Evolutionary conservation across 148 eudicot species (phyloP), one percentile per base, ranked within the genome.

Genomic region (Salicornia ramosissima): DNA sequence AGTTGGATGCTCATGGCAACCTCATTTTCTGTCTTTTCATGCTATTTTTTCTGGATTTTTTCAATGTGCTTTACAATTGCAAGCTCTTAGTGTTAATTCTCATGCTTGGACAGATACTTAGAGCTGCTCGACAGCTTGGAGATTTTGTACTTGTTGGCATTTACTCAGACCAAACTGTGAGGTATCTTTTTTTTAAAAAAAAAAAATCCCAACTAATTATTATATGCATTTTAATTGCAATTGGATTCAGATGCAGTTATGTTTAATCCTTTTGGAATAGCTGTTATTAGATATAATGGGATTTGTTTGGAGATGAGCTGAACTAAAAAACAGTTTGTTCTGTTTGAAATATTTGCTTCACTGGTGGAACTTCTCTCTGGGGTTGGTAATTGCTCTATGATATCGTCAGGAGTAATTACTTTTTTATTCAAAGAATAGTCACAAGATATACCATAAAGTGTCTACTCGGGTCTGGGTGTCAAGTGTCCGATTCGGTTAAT

Each of bases 141-240:
- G 98, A 93, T 79, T 90, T 93, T 81, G 88, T 93, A 58, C 90
- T 90, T 63, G 98, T 93, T 78, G 98, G 98, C 39, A 77, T 93
- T 55, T 88, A 93, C 74, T 28, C 82, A 15, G 98, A 93, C 75
- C 92, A 83, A 75, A 85, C 87, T 68, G 86, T 90, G 54, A 81
- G 98, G 98, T 93, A 84, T 63, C 43, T 55, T 55, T 21, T 69
- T 59, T 83, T 50, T 65, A n/a, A n/a, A n/a, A n/a, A n/a, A n/a
- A n/a, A n/a, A n/a, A n/a, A 68, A 43, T 34, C 36, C 29, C 1
- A 31, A 29, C 57, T 30, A 62, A 34, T 55, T n/a, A 43, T 29
- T 59, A n/a, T 24, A 22, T 30, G 16, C 10, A 54, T 65, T 16
- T 53, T 10, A 13, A 14, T 18, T 57, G 52, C 49, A 25, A 47